These are phyloP conservation scores for Neltuma alba DNA, from an alignment of 306 rosid species.

Conservation along the genomic window DNA sequence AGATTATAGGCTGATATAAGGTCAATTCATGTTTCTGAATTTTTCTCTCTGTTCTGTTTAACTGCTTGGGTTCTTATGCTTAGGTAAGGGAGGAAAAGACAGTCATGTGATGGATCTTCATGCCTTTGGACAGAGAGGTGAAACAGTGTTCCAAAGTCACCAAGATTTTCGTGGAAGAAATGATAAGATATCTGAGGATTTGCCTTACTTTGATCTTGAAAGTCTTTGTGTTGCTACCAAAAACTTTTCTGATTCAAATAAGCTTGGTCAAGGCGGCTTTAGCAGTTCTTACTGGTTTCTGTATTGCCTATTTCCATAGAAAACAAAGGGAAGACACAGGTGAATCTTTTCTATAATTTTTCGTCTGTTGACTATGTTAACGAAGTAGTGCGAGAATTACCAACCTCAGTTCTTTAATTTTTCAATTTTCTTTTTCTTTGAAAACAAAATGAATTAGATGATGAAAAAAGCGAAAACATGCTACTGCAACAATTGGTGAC, in stretches of 20 bases:
- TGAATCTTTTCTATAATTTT: slow-evolving; percentile 7
- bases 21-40: background rate
- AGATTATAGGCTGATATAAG: slow-evolving; percentile 5
- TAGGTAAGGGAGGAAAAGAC: slow-evolving; percentile 33
- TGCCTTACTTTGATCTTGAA: slow-evolving; percentile 50
- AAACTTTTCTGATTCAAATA: slow-evolving; percentile 56
- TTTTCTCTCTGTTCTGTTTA: background rate
- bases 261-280: slow-evolving; percentile 84
- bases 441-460: slow-evolving; percentile 37
- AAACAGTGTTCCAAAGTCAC: background rate
- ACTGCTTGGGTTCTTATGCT: slow-evolving; percentile 4
- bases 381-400: background rate
- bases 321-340: slow-evolving; percentile 33
- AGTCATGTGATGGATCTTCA: background rate
- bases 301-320: slow-evolving; percentile 8
- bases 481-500: slow-evolving; percentile 40
- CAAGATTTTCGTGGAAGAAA: slow-evolving; percentile 7
- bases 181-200: slow-evolving; percentile 30
- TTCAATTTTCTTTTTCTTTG: background rate
- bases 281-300: slow-evolving; percentile 32
- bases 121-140: background rate
- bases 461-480: slow-evolving; percentile 33
- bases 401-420: background rate
- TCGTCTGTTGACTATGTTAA: background rate
- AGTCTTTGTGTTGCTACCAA: slow-evolving; percentile 55